phyloP scores from a whole-genome alignment of 768 basidiomycete species.

The Boletus vermiculosoides region DNA sequence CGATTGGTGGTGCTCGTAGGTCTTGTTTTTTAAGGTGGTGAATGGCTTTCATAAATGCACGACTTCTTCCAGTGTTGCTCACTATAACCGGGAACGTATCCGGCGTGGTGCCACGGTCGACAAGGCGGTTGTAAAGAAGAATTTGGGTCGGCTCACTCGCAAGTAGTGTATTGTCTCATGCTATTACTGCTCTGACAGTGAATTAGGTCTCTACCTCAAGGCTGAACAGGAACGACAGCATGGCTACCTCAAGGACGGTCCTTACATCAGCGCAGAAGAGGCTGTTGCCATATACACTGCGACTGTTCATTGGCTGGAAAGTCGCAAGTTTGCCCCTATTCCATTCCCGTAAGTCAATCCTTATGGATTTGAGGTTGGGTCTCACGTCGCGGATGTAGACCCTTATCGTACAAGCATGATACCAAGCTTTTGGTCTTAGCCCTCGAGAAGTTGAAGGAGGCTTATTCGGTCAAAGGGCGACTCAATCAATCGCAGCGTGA shows the following conservation, averaged over 20 bases:
- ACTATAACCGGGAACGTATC: constrained; percentile 98
- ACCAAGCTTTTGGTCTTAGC: constrained; percentile 96
- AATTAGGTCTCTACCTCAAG: constrained; percentile 83
- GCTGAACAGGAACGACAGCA: constrained; percentile 99
- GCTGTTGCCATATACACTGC: constrained; percentile 99
- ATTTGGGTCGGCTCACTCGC: constrained; percentile 96
- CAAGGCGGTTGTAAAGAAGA: constrained; percentile 99
- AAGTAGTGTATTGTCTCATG: constrained; percentile 23
- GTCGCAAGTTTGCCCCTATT: constrained; percentile 96
- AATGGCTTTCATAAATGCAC: not conserved
- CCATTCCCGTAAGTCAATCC: constrained; percentile 79
- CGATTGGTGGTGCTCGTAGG: constrained; percentile 96
- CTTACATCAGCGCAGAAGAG: constrained; percentile 98
- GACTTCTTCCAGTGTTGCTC: constrained; percentile 66
- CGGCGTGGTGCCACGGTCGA: constrained; percentile 95
- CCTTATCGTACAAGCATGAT: constrained; percentile 98
- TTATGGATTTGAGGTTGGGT: not conserved
- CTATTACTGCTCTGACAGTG: constrained; percentile 2
- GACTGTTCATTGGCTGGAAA: constrained; percentile 98
- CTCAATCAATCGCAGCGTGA: constrained; percentile 98
- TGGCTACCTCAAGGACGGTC: constrained; percentile 98
- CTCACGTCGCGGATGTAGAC: constrained; percentile 42
- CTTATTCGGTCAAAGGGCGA: constrained; percentile 96
- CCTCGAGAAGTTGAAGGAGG: constrained; percentile 97
- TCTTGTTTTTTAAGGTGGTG: constrained; percentile 8